phyloP scores from a whole-genome alignment of 1,284 basidiomycete genomes.

The Naganishia sp. region DNA sequence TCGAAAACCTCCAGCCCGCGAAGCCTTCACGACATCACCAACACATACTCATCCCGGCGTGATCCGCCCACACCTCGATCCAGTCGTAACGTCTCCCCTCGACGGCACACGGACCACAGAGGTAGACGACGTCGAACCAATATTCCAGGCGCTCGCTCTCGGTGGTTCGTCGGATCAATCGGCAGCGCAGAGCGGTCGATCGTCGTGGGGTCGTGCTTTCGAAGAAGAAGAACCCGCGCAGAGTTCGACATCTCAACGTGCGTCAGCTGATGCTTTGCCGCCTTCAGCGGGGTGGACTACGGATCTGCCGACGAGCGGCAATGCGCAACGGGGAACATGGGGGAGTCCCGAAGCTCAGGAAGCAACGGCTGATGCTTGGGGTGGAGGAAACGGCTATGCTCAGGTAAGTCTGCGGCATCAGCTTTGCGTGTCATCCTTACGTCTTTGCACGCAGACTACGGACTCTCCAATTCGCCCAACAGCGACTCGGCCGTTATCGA shows the following conservation, averaged over 20 bases:
- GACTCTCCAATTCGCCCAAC: conserved; percentile 12
- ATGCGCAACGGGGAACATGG: neutral
- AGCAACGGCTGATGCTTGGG: neutral
- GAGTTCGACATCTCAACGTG: neutral
- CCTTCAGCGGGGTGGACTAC: conserved; percentile 6
- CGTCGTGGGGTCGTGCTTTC: conserved; percentile 28
- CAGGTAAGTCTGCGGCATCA: neutral
- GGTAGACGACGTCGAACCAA: neutral
- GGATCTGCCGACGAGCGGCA: neutral
- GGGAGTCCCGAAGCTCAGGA: neutral
- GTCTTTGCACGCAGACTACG: neutral
- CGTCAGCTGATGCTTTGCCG: neutral
- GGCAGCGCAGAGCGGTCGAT: neutral
- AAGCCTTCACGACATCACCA: neutral
- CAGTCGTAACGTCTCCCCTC: neutral
- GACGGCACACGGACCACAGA: neutral
- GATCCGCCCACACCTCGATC: neutral
- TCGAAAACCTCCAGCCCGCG: neutral
- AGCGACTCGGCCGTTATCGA: conserved; percentile 26
- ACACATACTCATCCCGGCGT: neutral
- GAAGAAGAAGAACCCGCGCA: conserved; percentile 9
- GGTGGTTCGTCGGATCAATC: neutral
- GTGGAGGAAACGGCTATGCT: neutral
- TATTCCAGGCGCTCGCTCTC: neutral
- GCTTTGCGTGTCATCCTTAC: neutral